These are phyloP conservation scores for Carex pumila DNA, from an alignment of 176 grass and related monocot genomes.

Conservation along the genomic window DNA sequence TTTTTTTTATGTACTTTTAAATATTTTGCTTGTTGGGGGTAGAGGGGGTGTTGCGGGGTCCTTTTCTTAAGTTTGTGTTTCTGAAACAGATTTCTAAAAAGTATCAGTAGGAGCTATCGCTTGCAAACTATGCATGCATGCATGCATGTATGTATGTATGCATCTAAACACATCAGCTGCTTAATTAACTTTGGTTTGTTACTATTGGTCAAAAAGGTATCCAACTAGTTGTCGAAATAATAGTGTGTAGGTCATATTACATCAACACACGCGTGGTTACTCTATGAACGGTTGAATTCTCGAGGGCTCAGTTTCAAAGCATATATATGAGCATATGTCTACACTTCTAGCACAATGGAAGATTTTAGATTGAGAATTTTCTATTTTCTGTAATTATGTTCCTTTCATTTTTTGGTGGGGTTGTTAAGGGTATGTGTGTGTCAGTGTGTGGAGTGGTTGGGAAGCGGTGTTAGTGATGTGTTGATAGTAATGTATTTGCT, in stretches of 20 bases:
- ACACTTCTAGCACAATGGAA: neutral
- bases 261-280: neutral
- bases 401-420: neutral
- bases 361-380: neutral
- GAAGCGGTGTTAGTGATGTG: neutral
- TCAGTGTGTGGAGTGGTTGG: neutral
- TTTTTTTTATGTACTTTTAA: neutral
- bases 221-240: neutral
- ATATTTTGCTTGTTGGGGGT: neutral
- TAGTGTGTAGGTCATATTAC: neutral
- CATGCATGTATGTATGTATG: neutral
- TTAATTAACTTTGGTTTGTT: neutral
- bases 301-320: neutral
- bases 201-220: neutral
- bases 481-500: neutral
- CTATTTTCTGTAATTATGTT: neutral
- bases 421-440: neutral
- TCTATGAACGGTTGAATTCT: neutral
- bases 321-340: neutral
- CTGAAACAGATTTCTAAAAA: neutral
- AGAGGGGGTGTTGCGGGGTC: neutral
- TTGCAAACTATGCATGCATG: neutral
- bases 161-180: neutral
- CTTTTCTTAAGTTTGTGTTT: neutral
- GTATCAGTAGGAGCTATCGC: neutral